phyloP scores from a whole-genome alignment of 495 filamentous ascomycete genomes.

The Penicillium daleae region DNA sequence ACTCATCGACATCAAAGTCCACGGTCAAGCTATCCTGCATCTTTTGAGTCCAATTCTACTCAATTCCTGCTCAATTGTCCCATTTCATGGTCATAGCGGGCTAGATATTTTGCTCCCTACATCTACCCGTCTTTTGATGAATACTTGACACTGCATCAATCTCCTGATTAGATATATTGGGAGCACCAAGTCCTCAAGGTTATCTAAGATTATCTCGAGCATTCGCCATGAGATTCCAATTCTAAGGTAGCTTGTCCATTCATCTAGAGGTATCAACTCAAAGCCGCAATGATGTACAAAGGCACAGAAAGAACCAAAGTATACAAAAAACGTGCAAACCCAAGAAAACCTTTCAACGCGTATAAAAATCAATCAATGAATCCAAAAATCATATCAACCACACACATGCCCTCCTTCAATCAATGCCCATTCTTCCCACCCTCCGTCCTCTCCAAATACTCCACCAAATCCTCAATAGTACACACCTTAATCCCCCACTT shows the following conservation, averaged over 20 bases:
- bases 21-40: no score
- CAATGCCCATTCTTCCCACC: slow-evolving; percentile 46
- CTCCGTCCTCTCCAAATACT: slow-evolving; percentile 67
- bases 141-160: background rate
- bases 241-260: slow-evolving; percentile 25
- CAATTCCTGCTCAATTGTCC: no score
- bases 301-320: slow-evolving; percentile 21
- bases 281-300: slow-evolving; percentile 27
- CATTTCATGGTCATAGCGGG: no score
- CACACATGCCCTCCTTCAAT: slow-evolving; percentile 17
- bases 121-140: background rate
- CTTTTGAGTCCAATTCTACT: no score
- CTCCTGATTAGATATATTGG: background rate
- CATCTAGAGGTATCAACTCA: slow-evolving; percentile 28
- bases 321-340: slow-evolving; percentile 9
- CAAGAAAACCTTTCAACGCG: background rate
- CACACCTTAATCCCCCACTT: slow-evolving; percentile 90
- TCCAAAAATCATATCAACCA: background rate
- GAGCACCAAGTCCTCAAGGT: background rate
- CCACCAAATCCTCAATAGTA: slow-evolving; percentile 89
- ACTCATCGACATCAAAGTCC: no score
- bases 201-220: background rate
- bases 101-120: background rate
- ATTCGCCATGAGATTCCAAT: background rate
- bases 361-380: background rate